Evolutionary conservation across 306 rosid genomes (phyloP).

Genomic region (Crataegus laevigata): DNA sequence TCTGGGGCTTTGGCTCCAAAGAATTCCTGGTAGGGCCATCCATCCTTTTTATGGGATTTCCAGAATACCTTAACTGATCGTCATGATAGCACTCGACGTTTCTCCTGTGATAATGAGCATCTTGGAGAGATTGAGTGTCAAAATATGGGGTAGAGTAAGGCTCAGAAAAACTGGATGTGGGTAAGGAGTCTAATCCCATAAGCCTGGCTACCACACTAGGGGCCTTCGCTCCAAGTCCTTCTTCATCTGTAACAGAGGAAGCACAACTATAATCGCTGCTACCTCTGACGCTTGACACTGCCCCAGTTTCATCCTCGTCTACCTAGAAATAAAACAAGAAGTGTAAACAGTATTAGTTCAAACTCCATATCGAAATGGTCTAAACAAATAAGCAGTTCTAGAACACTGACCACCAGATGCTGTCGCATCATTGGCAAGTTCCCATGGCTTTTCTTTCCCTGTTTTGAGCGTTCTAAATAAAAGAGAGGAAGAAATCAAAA

Average conservation of each 20-base stretch:
- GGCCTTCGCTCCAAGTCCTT: constrained; percentile 51
- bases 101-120: constrained; percentile 37
- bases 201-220: constrained; percentile 89
- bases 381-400: constrained; percentile 12
- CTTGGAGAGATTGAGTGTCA: constrained; percentile 67
- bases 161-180: constrained; percentile 54
- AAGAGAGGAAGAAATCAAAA: constrained; percentile 5
- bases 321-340: constrained; percentile 30
- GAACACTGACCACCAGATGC: constrained; percentile 35
- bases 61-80: constrained; percentile 46
- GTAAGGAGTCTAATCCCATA: constrained; percentile 90
- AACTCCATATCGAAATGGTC: not conserved
- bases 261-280: constrained; percentile 73
- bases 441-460: constrained; percentile 41
- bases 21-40: constrained; percentile 41
- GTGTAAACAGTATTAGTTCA: constrained; percentile 2
- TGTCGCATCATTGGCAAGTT: constrained; percentile 38
- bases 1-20: constrained; percentile 50
- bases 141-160: constrained; percentile 54
- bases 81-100: constrained; percentile 42
- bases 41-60: constrained; percentile 40
- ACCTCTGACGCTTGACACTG: constrained; percentile 41
- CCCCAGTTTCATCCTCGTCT: constrained; percentile 52
- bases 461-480: constrained; percentile 41
- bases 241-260: constrained; percentile 89